A percentile compares a stretch with the other conserved stretches of the same genome.
Evolutionary conservation across 2,329 filamentous ascomycete species (phyloP).

Genomic region (Gnomoniopsis sp.): DNA sequence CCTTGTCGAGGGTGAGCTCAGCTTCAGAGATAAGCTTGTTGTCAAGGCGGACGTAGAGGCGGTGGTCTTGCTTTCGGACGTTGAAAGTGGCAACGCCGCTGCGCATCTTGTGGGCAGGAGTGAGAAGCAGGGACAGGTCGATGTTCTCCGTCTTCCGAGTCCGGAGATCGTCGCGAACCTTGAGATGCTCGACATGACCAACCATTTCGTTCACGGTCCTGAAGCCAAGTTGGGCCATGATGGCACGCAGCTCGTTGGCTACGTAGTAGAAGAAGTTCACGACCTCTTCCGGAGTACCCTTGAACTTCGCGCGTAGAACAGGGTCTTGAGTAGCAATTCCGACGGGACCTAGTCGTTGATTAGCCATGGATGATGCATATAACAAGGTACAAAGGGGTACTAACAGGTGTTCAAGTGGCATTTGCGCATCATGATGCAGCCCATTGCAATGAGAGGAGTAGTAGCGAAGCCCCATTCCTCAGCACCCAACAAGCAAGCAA

Average conservation of each 20-base stretch:
- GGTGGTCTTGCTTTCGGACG: conserved; percentile 95
- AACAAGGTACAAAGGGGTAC: too few relatives aligned
- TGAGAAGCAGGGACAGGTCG: conserved; percentile 87
- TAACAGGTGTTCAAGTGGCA: conserved; percentile 46
- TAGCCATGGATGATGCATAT: too few relatives aligned
- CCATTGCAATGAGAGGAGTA: conserved; percentile 92
- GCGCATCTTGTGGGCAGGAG: conserved; percentile 91
- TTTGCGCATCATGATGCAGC: conserved; percentile 92
- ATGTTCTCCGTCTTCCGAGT: conserved; percentile 90
- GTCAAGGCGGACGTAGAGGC: conserved; percentile 86
- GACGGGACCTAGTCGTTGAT: too few relatives aligned
- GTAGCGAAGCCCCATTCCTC: conserved; percentile 98
- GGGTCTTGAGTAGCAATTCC: conserved; percentile 95
- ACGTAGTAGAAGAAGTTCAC: conserved; percentile 99
- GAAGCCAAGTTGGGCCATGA: conserved; percentile 95
- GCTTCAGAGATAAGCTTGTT: conserved; percentile 97
- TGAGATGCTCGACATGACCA: conserved; percentile 81
- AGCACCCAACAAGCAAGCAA: conserved; percentile 92
- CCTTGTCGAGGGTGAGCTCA: conserved; percentile 91
- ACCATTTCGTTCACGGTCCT: conserved; percentile 98
- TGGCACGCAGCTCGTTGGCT: conserved; percentile 90
- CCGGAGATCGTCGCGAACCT: conserved; percentile 82
- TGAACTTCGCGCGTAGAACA: conserved; percentile 90
- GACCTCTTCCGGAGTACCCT: conserved; percentile 88
- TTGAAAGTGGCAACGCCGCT: conserved; percentile 96